Evolutionary conservation across 352 stramenopile genomes (phyloP).

Genomic region (Aphanomyces invadans): DNA sequence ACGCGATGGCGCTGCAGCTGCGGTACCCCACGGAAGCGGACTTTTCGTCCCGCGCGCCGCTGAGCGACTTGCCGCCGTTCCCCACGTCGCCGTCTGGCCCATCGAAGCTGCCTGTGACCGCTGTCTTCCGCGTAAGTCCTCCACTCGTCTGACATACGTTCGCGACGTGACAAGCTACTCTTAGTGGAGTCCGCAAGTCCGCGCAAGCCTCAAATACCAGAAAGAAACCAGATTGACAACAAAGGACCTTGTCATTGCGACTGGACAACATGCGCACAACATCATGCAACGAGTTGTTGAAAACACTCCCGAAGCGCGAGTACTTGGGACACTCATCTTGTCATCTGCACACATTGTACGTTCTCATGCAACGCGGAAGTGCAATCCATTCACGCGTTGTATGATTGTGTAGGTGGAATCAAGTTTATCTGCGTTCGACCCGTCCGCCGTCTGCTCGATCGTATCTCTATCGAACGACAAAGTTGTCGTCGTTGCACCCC

Average conservation of each 20-base stretch:
- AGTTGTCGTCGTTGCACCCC: background rate
- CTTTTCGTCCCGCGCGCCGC: slow-evolving; percentile 3
- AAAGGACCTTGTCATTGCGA: background rate
- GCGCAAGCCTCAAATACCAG: background rate
- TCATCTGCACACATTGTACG: slow-evolving; percentile 6
- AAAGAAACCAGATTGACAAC: background rate
- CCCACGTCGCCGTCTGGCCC: background rate
- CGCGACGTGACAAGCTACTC: background rate
- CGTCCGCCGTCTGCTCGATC: slow-evolving; percentile 12
- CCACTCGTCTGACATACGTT: background rate
- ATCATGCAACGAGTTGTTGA: background rate
- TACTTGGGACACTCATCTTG: slow-evolving; percentile 1
- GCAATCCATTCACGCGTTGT: background rate
- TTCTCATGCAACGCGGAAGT: background rate
- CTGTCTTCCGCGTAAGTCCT: slow-evolving; percentile 6
- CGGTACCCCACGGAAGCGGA: slow-evolving; percentile 17
- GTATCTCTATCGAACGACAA: slow-evolving; percentile 3
- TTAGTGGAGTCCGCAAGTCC: slow-evolving; percentile 10
- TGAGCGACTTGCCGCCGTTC: background rate
- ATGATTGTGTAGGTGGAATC: background rate
- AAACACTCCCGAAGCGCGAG: background rate
- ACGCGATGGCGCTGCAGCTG: slow-evolving; percentile 19
- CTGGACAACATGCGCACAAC: background rate
- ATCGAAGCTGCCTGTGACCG: background rate
- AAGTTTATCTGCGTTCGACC: background rate